These are phyloP conservation scores for Sordariomycetes sp. DNA, from an alignment of 2,329 filamentous ascomycete genomes.

Conservation along the genomic window DNA sequence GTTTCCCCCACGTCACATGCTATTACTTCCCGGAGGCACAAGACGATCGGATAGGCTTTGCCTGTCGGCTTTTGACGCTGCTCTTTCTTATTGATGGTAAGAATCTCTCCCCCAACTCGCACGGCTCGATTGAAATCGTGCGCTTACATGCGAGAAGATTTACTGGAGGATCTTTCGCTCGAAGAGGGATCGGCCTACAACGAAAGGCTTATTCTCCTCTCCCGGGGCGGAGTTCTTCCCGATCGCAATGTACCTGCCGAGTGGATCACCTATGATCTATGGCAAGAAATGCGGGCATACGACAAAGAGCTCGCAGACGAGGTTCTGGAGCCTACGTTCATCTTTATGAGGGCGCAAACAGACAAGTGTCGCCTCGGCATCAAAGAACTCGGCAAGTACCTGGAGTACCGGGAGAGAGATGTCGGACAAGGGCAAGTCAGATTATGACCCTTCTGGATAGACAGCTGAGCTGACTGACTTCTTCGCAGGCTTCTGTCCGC, in stretches of 20 bases:
- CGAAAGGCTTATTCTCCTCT: background rate
- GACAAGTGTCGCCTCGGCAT: background rate
- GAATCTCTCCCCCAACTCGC: too few relatives aligned
- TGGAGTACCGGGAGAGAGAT: background rate
- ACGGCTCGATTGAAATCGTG: too few relatives aligned
- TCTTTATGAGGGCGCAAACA: background rate
- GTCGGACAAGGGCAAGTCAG: background rate
- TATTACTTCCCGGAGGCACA: background rate
- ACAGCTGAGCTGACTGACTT: background rate
- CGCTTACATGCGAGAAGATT: too few relatives aligned
- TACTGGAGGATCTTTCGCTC: background rate
- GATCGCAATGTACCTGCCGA: background rate
- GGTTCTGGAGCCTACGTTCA: background rate
- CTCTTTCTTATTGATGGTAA: background rate
- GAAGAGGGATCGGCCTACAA: background rate
- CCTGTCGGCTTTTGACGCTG: background rate
- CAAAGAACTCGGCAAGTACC: background rate
- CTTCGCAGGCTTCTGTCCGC: background rate
- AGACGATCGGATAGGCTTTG: background rate
- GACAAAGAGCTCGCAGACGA: background rate
- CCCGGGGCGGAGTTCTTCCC: background rate
- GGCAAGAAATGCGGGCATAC: background rate
- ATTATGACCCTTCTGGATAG: too few relatives aligned
- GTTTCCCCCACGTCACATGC: background rate
- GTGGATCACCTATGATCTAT: background rate